phyloP scores from a whole-genome alignment of 2,329 filamentous ascomycete species.

The Fonsecaea erecta region DNA sequence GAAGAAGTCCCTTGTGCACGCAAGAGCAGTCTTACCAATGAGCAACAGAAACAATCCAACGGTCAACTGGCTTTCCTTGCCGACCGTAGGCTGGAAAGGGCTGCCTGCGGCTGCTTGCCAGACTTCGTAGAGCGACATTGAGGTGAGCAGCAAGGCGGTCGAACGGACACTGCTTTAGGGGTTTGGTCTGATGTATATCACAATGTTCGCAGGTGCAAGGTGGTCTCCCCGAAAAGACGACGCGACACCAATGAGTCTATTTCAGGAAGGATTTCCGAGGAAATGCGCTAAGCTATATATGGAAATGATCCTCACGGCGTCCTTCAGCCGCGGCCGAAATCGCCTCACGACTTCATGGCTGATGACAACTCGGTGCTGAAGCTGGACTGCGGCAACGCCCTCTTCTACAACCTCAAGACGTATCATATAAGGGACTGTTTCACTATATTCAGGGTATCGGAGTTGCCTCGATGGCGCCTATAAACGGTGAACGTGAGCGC shows the following conservation, averaged over 20 bases:
- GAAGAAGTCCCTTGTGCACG: slow-evolving; percentile 57
- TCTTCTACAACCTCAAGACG: not conserved
- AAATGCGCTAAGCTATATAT: not conserved
- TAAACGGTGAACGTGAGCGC: slow-evolving; percentile 31
- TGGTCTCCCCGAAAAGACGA: slow-evolving; percentile 3
- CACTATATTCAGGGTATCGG: not conserved
- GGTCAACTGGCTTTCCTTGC: slow-evolving; percentile 82
- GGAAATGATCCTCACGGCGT: not conserved
- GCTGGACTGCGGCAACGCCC: not conserved
- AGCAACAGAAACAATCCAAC: slow-evolving; percentile 78
- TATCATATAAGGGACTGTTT: not conserved
- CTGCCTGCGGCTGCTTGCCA: slow-evolving; percentile 91
- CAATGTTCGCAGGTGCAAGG: not conserved
- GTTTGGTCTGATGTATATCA: not conserved
- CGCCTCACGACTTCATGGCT: not conserved
- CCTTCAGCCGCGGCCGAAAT: not conserved
- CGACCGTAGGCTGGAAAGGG: slow-evolving; percentile 78
- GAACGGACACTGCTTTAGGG: not conserved
- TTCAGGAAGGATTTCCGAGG: not conserved
- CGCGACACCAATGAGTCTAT: not conserved
- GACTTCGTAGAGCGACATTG: slow-evolving; percentile 77
- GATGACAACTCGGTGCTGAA: not conserved
- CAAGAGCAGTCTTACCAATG: slow-evolving; percentile 54
- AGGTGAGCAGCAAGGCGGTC: slow-evolving; percentile 13
- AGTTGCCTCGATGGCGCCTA: slow-evolving; percentile 21